These are phyloP conservation scores for Plantago elongata DNA, from an alignment of 257 asterid genomes.

Conservation along the genomic window DNA sequence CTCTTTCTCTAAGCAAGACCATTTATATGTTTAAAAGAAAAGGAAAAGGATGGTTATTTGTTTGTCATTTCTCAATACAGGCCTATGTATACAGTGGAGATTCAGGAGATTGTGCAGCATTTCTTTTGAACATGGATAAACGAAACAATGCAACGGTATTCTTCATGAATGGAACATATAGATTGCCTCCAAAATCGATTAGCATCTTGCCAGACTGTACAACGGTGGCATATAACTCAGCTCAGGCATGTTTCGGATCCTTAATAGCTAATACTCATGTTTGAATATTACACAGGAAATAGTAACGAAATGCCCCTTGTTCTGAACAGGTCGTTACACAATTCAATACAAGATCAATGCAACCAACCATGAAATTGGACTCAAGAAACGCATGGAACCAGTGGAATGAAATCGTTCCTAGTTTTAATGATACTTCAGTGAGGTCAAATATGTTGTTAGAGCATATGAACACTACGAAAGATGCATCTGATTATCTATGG, in stretches of 20 bases:
- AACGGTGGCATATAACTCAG: conserved; percentile 69
- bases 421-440: conserved; percentile 34
- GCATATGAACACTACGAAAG: conserved; percentile 77
- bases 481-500: conserved; percentile 81
- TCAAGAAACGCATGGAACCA: conserved; percentile 51
- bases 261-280: neutral
- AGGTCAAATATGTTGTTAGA: conserved; percentile 56
- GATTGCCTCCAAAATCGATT: conserved; percentile 61
- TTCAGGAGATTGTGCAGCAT: conserved; percentile 67
- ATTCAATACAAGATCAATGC: conserved; percentile 41
- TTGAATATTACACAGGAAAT: neutral
- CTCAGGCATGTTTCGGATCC: conserved; percentile 41
- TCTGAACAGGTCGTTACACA: conserved; percentile 48
- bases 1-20: neutral
- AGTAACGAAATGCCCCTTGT: neutral
- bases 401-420: conserved; percentile 45
- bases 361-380: conserved; percentile 38
- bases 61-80: conserved; percentile 26
- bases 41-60: neutral
- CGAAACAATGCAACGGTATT: conserved; percentile 25
- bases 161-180: conserved; percentile 39
- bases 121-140: conserved; percentile 55
- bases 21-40: neutral
- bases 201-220: conserved; percentile 86
- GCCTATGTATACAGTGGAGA: conserved; percentile 50